These are phyloP conservation scores for Lizonia empirigonia DNA, from an alignment of 2,329 filamentous ascomycete species.

Conservation along the genomic window DNA sequence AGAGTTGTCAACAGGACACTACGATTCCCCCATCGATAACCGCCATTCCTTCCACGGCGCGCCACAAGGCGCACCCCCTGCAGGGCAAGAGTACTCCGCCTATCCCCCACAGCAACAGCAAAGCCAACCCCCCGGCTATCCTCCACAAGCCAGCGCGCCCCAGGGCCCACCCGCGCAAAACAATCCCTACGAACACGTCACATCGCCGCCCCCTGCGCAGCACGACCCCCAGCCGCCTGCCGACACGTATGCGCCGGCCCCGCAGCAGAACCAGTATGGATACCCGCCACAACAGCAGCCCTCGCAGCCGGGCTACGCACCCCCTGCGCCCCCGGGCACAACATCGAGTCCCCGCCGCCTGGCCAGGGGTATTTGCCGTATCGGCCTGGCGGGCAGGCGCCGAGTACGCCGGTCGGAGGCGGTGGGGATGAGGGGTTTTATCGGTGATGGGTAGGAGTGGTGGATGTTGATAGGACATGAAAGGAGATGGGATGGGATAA, in stretches of 20 bases:
- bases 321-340: conserved; percentile 37
- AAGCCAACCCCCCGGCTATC: conserved; percentile 31
- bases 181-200: conserved; percentile 37
- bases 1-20: conserved; percentile 54
- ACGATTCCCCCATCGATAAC: conserved; percentile 55
- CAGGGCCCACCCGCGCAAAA: conserved; percentile 23
- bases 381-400: conserved; percentile 41
- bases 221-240: conserved; percentile 33
- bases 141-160: conserved; percentile 27
- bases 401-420: conserved; percentile 38
- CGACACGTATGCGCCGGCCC: conserved; percentile 38
- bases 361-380: conserved; percentile 40
- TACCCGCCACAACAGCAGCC: conserved; percentile 28
- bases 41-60: conserved; percentile 47
- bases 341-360: conserved; percentile 33
- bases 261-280: conserved; percentile 34
- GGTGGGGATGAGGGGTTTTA: conserved; percentile 44
- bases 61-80: conserved; percentile 34
- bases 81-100: conserved; percentile 36
- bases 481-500: too few species aligned
- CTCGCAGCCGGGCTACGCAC: conserved; percentile 34
- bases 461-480: too few species aligned
- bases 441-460: neutral
- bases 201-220: conserved; percentile 37
- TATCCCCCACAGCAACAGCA: conserved; percentile 29